phyloP scores from a whole-genome alignment of 768 basidiomycete species.

The Dioszegia aurantiaca region DNA sequence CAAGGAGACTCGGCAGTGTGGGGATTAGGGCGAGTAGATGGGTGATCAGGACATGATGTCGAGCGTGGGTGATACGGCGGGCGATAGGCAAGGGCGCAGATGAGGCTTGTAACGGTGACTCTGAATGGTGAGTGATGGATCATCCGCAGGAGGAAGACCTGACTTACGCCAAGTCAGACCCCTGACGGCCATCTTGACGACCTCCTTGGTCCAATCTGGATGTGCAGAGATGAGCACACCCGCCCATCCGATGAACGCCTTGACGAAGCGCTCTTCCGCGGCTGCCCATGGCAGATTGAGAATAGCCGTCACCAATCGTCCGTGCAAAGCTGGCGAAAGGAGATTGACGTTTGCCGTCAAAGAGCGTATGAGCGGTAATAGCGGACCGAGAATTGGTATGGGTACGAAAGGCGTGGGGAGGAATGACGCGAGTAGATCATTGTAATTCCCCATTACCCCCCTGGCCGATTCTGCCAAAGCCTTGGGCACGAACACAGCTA shows the following conservation, averaged over 20 bases:
- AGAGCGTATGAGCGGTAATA: constrained; percentile 64
- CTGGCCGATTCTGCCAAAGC: constrained; percentile 53
- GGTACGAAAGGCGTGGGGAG: constrained; percentile 50
- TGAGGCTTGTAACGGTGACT: constrained; percentile 3
- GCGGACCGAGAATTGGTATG: constrained; percentile 54
- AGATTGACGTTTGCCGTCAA: constrained; percentile 89
- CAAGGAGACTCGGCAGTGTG: constrained; percentile 79
- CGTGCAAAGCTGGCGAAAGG: constrained; percentile 70
- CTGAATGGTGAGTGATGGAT: constrained; percentile 2
- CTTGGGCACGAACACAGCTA: constrained; percentile 52
- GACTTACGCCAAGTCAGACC: constrained; percentile 80
- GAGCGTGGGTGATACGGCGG: constrained; percentile 75
- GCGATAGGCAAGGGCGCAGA: constrained; percentile 59
- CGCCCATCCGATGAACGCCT: constrained; percentile 81
- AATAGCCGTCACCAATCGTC: constrained; percentile 77
- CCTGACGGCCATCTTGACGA: constrained; percentile 75
- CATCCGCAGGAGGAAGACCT: neutral
- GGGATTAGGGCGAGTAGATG: constrained; percentile 87
- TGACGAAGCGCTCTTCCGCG: constrained; percentile 73
- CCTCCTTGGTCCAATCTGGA: constrained; percentile 83
- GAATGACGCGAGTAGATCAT: constrained; percentile 87
- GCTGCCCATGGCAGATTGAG: constrained; percentile 87
- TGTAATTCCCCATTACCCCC: constrained; percentile 73
- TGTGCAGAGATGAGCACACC: constrained; percentile 86
- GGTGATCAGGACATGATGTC: constrained; percentile 78